Base-by-base conservation (phyloP, 2,329 filamentous ascomycete genomes). In the Aureobasidium sp. region DNA sequence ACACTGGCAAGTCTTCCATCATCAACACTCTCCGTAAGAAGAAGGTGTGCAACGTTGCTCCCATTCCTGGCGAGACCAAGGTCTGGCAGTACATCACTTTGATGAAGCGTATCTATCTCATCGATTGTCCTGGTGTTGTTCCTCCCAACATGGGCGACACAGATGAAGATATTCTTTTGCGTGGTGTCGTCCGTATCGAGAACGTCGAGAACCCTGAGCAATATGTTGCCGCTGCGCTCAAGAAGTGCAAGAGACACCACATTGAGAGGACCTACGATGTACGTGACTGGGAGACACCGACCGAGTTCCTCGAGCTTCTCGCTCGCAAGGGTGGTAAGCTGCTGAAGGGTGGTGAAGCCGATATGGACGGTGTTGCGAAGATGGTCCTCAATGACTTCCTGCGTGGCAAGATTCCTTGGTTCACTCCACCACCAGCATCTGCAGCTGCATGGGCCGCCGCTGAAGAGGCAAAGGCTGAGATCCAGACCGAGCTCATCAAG, bases 311-410 rank as follows among this genome's bases (percentile, higher is more conserved):
- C 1, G 93, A 96, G 70, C 78, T 91, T 31, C 79, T 99, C 2
- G 93, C 92, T 9, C 82, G 92, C 62, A 97, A 97, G 74, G 86
- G 86, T 62, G 94, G 94, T 17, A 83, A 92, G 68, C 77, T 99
- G 22, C 78, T 97, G 17, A 91, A 91, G 72, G 93, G 90, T 62
- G 94, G 93, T n/a, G 94, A 97, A 73, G 89, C 93, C 4, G 94
- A 99, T 73, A 78, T 97, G 61, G 93, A 97, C 69, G 91, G 92
- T 69, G 91, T 96, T 52, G 94, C 94, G 1, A 96, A 96, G 76
- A 96, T 96, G 85, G 89, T 99, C 0, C 78, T 99, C 63, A 97
- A 96, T 70, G 94, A 99, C 71, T 99, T 97, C 73, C 84, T 97
- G 70, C 81, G 94, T 66, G 94, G 94, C 62, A 97, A 93, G 76